Conservation (phyloP, 805 yeast species). For the Limtongia smithiae region DNA sequence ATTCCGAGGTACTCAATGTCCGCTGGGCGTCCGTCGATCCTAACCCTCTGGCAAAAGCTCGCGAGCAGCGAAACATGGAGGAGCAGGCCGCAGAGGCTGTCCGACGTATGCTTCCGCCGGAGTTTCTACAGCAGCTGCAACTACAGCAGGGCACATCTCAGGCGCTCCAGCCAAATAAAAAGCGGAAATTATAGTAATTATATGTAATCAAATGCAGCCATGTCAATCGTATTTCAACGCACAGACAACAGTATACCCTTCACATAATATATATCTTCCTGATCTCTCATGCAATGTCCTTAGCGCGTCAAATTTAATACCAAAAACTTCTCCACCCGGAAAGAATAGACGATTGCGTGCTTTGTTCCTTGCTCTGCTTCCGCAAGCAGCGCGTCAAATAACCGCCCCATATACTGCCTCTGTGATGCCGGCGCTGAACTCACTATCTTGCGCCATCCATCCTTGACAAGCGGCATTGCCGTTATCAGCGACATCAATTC, state of each 20-base stretch:
- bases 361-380: slow-evolving; percentile 57
- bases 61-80: slow-evolving; percentile 50
- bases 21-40: slow-evolving; percentile 93
- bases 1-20: slow-evolving; percentile 61
- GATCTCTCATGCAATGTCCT: not conserved
- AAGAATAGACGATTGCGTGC: slow-evolving; percentile 74
- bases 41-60: slow-evolving; percentile 57
- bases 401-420: slow-evolving; percentile 70
- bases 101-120: slow-evolving; percentile 39
- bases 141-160: not conserved
- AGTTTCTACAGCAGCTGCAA: slow-evolving; percentile 20
- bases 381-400: slow-evolving; percentile 59
- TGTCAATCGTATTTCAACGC: not conserved
- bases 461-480: slow-evolving; percentile 69
- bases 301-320: slow-evolving; percentile 56
- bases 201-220: not conserved
- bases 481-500: slow-evolving; percentile 83
- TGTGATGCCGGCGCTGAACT: slow-evolving; percentile 78
- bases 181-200: slow-evolving; percentile 9
- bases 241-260: not conserved
- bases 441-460: slow-evolving; percentile 68
- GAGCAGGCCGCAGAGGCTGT: slow-evolving; percentile 49
- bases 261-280: not conserved
- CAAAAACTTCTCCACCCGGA: slow-evolving; percentile 70
- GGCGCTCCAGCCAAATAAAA: slow-evolving; percentile 19